Conservation (phyloP, 805 yeast genomes). For the Ogataea pini region DNA sequence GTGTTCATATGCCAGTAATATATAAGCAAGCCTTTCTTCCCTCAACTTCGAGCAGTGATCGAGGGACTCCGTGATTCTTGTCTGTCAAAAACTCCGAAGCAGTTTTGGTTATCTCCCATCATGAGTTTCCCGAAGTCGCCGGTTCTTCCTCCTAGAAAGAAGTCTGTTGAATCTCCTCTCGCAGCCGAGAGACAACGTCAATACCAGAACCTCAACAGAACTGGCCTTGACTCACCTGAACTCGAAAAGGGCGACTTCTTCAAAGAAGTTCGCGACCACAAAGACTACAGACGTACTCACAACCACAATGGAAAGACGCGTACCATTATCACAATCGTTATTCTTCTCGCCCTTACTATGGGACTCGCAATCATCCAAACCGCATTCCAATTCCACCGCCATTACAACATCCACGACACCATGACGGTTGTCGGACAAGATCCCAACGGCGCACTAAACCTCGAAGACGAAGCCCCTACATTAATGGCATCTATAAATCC, state of each 20-base stretch:
- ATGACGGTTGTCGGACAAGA: background rate
- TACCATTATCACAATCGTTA: constrained; percentile 6
- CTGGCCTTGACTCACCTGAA: constrained; percentile 10
- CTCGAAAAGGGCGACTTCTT: constrained; percentile 11
- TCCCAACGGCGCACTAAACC: background rate
- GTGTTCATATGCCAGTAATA: background rate
- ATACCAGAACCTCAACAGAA: constrained; percentile 8
- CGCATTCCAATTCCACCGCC: constrained; percentile 9
- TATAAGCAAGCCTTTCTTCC: constrained; percentile 4
- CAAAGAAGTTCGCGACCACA: background rate
- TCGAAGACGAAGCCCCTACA: constrained; percentile 5
- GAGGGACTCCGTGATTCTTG: too few relatives aligned
- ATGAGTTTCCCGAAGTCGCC: constrained; percentile 16
- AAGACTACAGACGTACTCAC: constrained; percentile 1
- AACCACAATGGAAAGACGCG: constrained; percentile 9
- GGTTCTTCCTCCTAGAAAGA: constrained; percentile 8
- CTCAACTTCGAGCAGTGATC: too few relatives aligned
- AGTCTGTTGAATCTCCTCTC: constrained; percentile 14
- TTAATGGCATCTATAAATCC: background rate
- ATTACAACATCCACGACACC: background rate
- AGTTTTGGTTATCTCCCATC: background rate
- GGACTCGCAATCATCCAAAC: constrained; percentile 10
- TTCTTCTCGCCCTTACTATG: constrained; percentile 10
- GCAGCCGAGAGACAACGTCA: constrained; percentile 21
- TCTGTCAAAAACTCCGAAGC: too few relatives aligned